These are phyloP conservation scores for Catenaria anguillulae DNA, from an alignment of 371 early-diverging fungal genomes.

Conservation along the genomic window DNA sequence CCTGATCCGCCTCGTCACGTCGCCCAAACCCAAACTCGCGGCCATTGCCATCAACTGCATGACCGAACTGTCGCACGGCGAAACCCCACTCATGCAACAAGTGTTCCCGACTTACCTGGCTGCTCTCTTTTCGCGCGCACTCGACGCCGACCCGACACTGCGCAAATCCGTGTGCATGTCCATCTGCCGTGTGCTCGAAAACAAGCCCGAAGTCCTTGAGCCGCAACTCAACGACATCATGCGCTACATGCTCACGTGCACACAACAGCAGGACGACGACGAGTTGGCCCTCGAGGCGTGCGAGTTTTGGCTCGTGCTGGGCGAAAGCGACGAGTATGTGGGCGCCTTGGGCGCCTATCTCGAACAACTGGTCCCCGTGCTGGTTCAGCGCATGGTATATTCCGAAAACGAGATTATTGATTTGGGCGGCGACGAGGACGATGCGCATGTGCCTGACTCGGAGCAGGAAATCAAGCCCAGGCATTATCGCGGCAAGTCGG, in stretches of 20 bases:
- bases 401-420: conserved; percentile 71
- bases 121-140: conserved; percentile 63
- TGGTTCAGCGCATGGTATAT: conserved; percentile 88
- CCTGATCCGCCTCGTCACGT: conserved; percentile 61
- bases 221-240: conserved; percentile 71
- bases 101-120: conserved; percentile 55
- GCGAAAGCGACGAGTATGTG: conserved; percentile 68
- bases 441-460: conserved; percentile 59
- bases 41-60: conserved; percentile 57
- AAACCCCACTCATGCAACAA: conserved; percentile 50
- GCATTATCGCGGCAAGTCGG: conserved; percentile 31
- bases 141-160: conserved; percentile 59
- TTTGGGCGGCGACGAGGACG: conserved; percentile 63
- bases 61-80: conserved; percentile 61
- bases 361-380: conserved; percentile 66
- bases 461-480: conserved; percentile 86
- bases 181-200: conserved; percentile 71
- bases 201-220: conserved; percentile 56
- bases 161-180: conserved; percentile 86
- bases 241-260: conserved; percentile 85
- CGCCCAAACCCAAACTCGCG: conserved; percentile 53
- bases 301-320: conserved; percentile 93
- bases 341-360: conserved; percentile 65
- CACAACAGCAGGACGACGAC: conserved; percentile 50
- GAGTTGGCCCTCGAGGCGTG: conserved; percentile 84